A percentile compares a stretch with the other conserved stretches of the same genome.
These are phyloP conservation scores for Cadophora gregata DNA, from an alignment of 2,329 filamentous ascomycete genomes.

Conservation along the genomic window DNA sequence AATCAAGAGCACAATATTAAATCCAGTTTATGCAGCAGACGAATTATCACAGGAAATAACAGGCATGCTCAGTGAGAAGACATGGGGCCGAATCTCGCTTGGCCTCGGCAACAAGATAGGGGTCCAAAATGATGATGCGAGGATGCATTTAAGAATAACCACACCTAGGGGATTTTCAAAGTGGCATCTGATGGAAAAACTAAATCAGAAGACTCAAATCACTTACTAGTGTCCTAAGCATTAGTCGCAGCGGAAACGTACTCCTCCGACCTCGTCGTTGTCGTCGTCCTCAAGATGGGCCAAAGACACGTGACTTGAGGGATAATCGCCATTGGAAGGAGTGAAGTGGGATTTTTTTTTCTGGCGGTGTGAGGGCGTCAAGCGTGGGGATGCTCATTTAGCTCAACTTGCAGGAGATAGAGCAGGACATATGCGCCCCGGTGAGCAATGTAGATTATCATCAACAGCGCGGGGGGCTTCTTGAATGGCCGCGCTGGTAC, in stretches of 20 bases:
- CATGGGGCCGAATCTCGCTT: neutral
- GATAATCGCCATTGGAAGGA: constrained; percentile 32
- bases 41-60: no score
- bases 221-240: neutral
- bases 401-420: constrained; percentile 32
- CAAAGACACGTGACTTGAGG: constrained; percentile 24
- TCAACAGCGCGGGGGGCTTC: constrained; percentile 23
- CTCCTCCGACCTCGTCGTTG: neutral
- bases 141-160: neutral
- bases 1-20: no score
- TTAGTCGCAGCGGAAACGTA: neutral
- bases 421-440: constrained; percentile 20
- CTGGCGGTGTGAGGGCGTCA: constrained; percentile 36
- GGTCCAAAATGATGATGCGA: constrained; percentile 2
- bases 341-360: constrained; percentile 12
- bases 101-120: neutral
- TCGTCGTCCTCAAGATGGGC: neutral
- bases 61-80: neutral
- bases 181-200: neutral
- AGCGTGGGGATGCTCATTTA: constrained; percentile 33
- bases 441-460: constrained; percentile 18
- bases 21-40: no score
- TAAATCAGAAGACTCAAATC: neutral
- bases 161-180: neutral
- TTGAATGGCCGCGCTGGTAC: neutral